phyloP scores from a whole-genome alignment of 2,329 filamentous ascomycete genomes.

The Falciphora oryzae region DNA sequence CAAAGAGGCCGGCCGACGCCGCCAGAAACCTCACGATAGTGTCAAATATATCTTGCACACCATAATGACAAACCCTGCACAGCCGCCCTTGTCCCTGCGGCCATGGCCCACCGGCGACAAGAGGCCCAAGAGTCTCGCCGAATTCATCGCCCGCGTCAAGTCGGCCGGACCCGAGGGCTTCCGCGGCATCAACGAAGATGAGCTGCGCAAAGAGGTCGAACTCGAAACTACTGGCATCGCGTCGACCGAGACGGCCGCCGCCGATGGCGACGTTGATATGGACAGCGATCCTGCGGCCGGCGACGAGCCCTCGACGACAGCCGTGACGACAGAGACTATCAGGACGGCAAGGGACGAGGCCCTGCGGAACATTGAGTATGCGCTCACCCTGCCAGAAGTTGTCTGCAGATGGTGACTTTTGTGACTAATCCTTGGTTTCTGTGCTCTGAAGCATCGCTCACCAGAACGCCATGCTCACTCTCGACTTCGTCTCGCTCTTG shows the following conservation, averaged over 20 bases:
- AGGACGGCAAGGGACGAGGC: slow-evolving; percentile 51
- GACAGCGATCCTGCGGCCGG: slow-evolving; percentile 40
- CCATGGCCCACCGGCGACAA: slow-evolving; percentile 55
- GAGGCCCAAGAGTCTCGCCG: slow-evolving; percentile 56
- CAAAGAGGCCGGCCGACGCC: neutral
- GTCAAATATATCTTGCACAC: neutral
- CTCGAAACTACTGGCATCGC: slow-evolving; percentile 24
- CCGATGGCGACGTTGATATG: slow-evolving; percentile 39
- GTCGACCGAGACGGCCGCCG: slow-evolving; percentile 31
- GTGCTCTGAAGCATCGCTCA: slow-evolving; percentile 34
- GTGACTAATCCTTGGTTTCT: slow-evolving; percentile 15
- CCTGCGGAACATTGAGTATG: slow-evolving; percentile 50
- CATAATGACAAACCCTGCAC: slow-evolving; percentile 17
- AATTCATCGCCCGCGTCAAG: slow-evolving; percentile 76
- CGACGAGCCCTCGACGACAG: slow-evolving; percentile 25
- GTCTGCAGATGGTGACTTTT: neutral
- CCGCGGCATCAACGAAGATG: slow-evolving; percentile 68
- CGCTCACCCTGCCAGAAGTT: neutral
- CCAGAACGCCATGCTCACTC: slow-evolving; percentile 60
- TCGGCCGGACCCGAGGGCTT: slow-evolving; percentile 69
- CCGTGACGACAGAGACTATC: slow-evolving; percentile 34
- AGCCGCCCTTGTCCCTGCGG: slow-evolving; percentile 49
- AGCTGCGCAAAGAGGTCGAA: slow-evolving; percentile 62
- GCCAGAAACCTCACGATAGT: neutral
- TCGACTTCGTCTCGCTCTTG: slow-evolving; percentile 79